Evolutionary conservation across 371 early-diverging fungal genomes (phyloP), one percentile per base, ranked within the genome.

Genomic region (Chytridiales sp.): DNA sequence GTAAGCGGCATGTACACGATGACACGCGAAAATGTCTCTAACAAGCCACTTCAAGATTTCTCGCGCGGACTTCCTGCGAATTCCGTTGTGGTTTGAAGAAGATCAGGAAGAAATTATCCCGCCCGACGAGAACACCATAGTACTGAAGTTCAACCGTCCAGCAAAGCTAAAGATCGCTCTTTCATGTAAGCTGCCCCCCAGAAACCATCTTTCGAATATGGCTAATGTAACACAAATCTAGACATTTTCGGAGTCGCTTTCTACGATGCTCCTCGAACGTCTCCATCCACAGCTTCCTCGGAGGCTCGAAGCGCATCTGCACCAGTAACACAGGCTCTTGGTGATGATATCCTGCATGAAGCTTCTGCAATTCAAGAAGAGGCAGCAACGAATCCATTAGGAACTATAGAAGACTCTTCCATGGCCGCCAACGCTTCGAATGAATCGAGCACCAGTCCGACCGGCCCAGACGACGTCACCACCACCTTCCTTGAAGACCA

Each of bases 71-170:
- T 76, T 68, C 54, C n/a, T 69, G 52, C 27, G 38, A 19, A 53
- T 67, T 24, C 55, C 69, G 19, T 58, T 79, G 3, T 79, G 77
- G 79, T 75, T 74, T 58, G 76, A 76, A 47, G 68, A 72, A n/a
- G 72, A 70, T 3, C 24, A 19, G 8, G 72, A 67, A 17, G 64
- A 66, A 17, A 38, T 8, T 3, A 24, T 34, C 3, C 21, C 21
- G 21, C 42, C n/a, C 4, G 64, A 68, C 21, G 59, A 63, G n/a
- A 6, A 8, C 5, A 19, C 52, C 2, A 29, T 38, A 34, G 35
- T 6, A 15, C 55, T 38, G 41, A 70, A 73, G 51, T 79, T 74
- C 60, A 70, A 77, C 38, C 49, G 77, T 11, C 54, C 70, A 4
- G 67, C 61, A 24, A 79, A 77, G 56, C 46, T 77, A 11, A 77